These are phyloP conservation scores for Picea engelmannii DNA, from an alignment of 83 land plant genomes.

Conservation along the genomic window DNA sequence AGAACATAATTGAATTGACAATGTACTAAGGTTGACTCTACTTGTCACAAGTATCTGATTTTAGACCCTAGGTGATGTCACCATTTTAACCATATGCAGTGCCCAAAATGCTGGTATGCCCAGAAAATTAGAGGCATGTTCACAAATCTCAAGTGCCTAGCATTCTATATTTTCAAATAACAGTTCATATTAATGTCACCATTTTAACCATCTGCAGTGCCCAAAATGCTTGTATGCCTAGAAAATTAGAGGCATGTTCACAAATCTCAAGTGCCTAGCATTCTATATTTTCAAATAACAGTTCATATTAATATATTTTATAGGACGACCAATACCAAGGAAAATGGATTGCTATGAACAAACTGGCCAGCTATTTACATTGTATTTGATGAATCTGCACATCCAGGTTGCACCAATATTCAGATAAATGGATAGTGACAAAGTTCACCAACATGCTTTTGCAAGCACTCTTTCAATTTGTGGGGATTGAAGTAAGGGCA, in stretches of 20 bases:
- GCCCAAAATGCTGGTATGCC: neutral
- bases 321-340: neutral
- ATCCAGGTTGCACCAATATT: neutral
- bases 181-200: neutral
- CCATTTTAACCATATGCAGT: neutral
- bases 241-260: neutral
- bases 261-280: neutral
- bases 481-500: neutral
- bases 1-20: slow-evolving; percentile 6
- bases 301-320: neutral
- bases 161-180: neutral
- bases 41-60: neutral
- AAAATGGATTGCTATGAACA: neutral
- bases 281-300: neutral
- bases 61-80: neutral
- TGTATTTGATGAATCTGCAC: neutral
- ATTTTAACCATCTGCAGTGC: neutral
- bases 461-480: neutral
- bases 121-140: neutral
- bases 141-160: neutral
- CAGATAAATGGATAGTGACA: neutral
- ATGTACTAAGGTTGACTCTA: neutral
- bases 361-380: neutral
- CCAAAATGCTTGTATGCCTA: neutral
- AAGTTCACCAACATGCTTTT: neutral